Conservation (phyloP, 148 eudicot species). For the Diospyros kaki region DNA sequence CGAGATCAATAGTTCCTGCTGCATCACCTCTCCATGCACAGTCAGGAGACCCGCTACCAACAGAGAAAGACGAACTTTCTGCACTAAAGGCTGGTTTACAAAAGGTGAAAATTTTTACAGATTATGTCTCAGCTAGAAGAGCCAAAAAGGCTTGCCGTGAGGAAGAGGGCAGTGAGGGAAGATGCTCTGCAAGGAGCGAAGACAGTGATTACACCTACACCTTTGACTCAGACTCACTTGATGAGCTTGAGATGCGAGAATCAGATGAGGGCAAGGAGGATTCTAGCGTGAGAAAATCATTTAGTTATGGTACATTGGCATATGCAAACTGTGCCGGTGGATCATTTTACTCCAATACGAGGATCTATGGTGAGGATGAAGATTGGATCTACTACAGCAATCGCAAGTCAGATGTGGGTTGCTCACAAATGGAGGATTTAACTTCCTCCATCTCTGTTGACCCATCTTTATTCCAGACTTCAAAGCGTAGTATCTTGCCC, state of each 20-base stretch:
- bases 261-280: slow-evolving; percentile 58
- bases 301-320: slow-evolving; percentile 77
- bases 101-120: slow-evolving; percentile 77
- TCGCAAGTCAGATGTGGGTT: slow-evolving; percentile 73
- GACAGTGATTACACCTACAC: slow-evolving; percentile 64
- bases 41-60: slow-evolving; percentile 33
- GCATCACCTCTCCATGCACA: slow-evolving; percentile 34
- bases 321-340: slow-evolving; percentile 73
- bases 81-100: slow-evolving; percentile 87
- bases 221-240: slow-evolving; percentile 69
- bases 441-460: slow-evolving; percentile 32
- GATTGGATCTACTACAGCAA: slow-evolving; percentile 78
- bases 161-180: slow-evolving; percentile 63
- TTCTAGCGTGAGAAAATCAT: slow-evolving; percentile 67
- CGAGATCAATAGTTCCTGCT: slow-evolving; percentile 34
- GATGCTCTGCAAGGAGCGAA: slow-evolving; percentile 58
- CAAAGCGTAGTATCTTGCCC: slow-evolving; percentile 79
- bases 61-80: slow-evolving; percentile 83
- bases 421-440: slow-evolving; percentile 52
- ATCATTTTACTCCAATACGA: slow-evolving; percentile 41
- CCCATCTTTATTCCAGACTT: slow-evolving; percentile 35
- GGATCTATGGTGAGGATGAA: slow-evolving; percentile 56
- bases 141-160: slow-evolving; percentile 70
- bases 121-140: slow-evolving; percentile 66
- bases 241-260: slow-evolving; percentile 69